phyloP scores from a whole-genome alignment of 202 grass and related monocot species.

The Carex sylvatica region DNA sequence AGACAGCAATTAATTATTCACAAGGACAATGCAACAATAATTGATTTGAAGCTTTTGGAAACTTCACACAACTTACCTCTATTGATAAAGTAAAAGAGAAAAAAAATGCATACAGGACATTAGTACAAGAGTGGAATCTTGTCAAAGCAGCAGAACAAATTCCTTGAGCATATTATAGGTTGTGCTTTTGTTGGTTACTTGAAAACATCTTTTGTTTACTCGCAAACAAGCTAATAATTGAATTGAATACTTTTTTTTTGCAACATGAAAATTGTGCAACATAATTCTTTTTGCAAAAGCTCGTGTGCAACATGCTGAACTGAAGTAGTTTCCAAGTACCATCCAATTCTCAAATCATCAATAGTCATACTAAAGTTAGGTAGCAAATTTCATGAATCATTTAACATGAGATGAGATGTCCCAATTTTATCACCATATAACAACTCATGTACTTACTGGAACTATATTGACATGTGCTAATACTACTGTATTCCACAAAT shows the following conservation, averaged over 20 bases:
- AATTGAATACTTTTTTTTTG: neutral
- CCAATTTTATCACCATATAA: neutral
- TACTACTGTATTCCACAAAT: slow-evolving; percentile 13
- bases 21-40: slow-evolving; percentile 23
- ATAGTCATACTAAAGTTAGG: slow-evolving; percentile 8
- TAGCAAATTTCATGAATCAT: slow-evolving; percentile 18
- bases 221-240: slow-evolving; percentile 27
- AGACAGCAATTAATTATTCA: neutral
- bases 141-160: slow-evolving; percentile 22
- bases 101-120: neutral
- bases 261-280: slow-evolving; percentile 6
- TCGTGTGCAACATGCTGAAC: neutral
- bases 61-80: slow-evolving; percentile 7
- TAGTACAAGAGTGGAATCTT: slow-evolving; percentile 16
- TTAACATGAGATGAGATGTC: neutral
- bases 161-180: neutral
- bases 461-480: slow-evolving; percentile 27
- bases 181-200: slow-evolving; percentile 22
- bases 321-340: neutral
- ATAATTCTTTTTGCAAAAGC: neutral
- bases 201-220: slow-evolving; percentile 16
- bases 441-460: slow-evolving; percentile 4
- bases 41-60: slow-evolving; percentile 23
- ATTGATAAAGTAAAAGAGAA: slow-evolving; percentile 14
- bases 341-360: slow-evolving; percentile 14